Percentiles rank a stretch among this genome's conserved stretches.
These are phyloP conservation scores for Chrysochromulina tobinii DNA, from an alignment of 78 protist species.

Conservation along the genomic window DNA sequence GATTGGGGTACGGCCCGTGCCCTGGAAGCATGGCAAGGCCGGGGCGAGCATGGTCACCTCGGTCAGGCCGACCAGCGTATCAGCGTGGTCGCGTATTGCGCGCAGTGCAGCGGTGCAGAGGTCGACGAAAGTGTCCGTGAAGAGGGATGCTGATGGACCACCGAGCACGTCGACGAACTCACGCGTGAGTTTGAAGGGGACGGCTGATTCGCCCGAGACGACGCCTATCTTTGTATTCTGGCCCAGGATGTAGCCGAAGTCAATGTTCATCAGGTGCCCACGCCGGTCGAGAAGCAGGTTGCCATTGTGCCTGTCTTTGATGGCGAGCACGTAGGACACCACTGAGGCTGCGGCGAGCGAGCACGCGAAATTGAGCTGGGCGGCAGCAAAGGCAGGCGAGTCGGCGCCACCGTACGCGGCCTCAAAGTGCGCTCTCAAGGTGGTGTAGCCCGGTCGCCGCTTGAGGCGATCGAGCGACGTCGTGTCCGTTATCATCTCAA, in stretches of 20 bases:
- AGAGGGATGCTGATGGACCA: neutral
- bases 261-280: no score
- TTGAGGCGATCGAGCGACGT: neutral
- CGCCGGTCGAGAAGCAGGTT: neutral
- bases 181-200: neutral
- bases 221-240: no score
- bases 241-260: no score
- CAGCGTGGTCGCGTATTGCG: neutral
- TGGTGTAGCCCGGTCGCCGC: neutral
- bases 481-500: neutral
- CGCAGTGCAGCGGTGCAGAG: neutral
- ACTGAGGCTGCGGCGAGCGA: constrained; percentile 9
- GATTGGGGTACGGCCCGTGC: neutral
- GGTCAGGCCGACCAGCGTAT: neutral
- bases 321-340: neutral
- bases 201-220: neutral
- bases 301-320: constrained; percentile 23
- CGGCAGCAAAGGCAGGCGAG: neutral
- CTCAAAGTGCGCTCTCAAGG: neutral
- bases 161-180: constrained; percentile 5
- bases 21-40: neutral
- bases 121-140: neutral
- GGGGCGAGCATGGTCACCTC: neutral
- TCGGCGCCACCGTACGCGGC: neutral
- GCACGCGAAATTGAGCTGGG: neutral